These are phyloP conservation scores for Metschnikowia cerradonensis DNA, from an alignment of 805 yeast species.

Conservation along the genomic window DNA sequence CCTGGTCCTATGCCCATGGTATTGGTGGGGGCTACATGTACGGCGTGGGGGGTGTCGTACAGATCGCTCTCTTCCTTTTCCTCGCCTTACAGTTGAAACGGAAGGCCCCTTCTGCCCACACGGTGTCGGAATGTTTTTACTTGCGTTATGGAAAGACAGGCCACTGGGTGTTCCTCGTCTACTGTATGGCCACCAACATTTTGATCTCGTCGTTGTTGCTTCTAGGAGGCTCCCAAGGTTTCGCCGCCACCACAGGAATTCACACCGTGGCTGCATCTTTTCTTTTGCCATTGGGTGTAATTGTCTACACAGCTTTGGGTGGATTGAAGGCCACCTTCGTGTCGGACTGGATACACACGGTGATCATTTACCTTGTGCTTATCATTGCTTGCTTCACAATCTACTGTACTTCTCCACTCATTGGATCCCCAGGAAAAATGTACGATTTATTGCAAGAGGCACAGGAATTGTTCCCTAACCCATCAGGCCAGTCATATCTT, in stretches of 20 bases:
- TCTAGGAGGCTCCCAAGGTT: conserved; percentile 9
- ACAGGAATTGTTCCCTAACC: conserved; percentile 1
- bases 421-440: conserved; percentile 44
- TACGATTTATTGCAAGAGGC: conserved; percentile 39
- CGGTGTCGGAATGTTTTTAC: conserved; percentile 18
- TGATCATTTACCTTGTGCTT: conserved; percentile 39
- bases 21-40: conserved; percentile 7
- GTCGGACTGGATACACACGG: conserved; percentile 70
- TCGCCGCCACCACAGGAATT: conserved; percentile 12
- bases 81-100: conserved; percentile 20
- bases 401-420: conserved; percentile 32
- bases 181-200: conserved; percentile 13
- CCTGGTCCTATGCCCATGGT: conserved; percentile 9
- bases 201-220: conserved; percentile 13
- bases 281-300: conserved; percentile 55
- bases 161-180: conserved; percentile 13
- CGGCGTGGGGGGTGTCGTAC: conserved; percentile 14
- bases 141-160: conserved; percentile 13
- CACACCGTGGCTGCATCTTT: conserved; percentile 36
- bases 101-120: conserved; percentile 18
- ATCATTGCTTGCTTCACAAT: conserved; percentile 29
- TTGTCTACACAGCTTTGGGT: conserved; percentile 71
- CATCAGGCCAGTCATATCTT: conserved; percentile 8
- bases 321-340: conserved; percentile 80
- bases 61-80: conserved; percentile 18